These are phyloP conservation scores for Fomitopsis serialis DNA, from an alignment of 768 basidiomycete genomes.

Conservation along the genomic window DNA sequence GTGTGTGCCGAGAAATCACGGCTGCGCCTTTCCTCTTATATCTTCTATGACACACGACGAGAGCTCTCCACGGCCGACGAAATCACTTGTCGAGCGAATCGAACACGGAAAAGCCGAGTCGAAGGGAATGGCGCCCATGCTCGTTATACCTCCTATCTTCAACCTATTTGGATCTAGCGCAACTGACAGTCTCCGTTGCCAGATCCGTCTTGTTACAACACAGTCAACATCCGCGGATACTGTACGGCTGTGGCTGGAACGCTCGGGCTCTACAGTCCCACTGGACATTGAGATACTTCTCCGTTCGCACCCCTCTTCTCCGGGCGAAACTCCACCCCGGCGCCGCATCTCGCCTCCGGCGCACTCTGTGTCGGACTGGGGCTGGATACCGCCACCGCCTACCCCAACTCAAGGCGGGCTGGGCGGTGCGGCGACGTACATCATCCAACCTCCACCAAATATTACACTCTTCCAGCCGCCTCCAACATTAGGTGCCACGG, in stretches of 20 bases:
- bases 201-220: slow-evolving; percentile 73
- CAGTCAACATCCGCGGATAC: slow-evolving; percentile 71
- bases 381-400: slow-evolving; percentile 9
- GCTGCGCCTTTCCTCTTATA: too few species aligned
- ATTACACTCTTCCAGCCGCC: slow-evolving; percentile 9
- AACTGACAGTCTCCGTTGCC: not conserved
- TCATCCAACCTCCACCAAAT: not conserved
- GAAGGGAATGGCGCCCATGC: too few species aligned
- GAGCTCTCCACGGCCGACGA: too few species aligned
- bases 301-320: slow-evolving; percentile 23
- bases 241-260: slow-evolving; percentile 78
- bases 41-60: too few species aligned
- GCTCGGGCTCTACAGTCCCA: slow-evolving; percentile 63
- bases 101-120: too few species aligned
- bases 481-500: not conserved
- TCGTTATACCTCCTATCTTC: too few species aligned
- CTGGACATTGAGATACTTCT: slow-evolving; percentile 80
- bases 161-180: too few species aligned
- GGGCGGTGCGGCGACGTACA: not conserved
- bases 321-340: not conserved
- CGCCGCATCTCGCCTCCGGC: slow-evolving; percentile 8
- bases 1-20: too few species aligned
- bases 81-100: too few species aligned
- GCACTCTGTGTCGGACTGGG: slow-evolving; percentile 1
- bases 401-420: not conserved